phyloP scores from a whole-genome alignment of 441 rosid species.

The Gossypium gossypioides region DNA sequence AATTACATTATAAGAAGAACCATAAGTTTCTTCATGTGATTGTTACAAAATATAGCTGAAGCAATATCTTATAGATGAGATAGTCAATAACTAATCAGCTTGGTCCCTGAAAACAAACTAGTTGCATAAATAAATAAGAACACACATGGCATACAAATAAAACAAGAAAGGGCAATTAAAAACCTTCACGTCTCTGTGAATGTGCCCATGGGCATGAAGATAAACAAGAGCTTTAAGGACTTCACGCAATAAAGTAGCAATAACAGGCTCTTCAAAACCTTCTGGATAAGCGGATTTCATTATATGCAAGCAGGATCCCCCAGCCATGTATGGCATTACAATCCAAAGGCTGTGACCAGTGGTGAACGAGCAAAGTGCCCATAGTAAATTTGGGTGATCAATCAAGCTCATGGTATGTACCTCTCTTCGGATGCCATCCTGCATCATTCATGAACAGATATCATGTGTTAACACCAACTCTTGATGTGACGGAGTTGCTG shows the following conservation, averaged over 20 bases:
- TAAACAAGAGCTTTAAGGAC: slow-evolving; percentile 92
- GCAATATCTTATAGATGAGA: neutral
- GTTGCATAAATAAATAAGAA: neutral
- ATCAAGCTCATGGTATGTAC: slow-evolving; percentile 91
- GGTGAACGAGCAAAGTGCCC: slow-evolving; percentile 92
- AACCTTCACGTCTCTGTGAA: slow-evolving; percentile 98
- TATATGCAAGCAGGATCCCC: slow-evolving; percentile 95
- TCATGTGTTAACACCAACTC: neutral
- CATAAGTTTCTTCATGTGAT: neutral
- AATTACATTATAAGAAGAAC: slow-evolving; percentile 1
- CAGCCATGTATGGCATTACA: slow-evolving; percentile 99
- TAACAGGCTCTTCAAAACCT: slow-evolving; percentile 91
- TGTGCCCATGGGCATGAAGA: slow-evolving; percentile 91
- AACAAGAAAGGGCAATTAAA: slow-evolving; percentile 4
- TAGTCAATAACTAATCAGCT: neutral
- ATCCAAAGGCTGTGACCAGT: slow-evolving; percentile 86
- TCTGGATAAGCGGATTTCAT: slow-evolving; percentile 78
- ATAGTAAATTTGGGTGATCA: slow-evolving; percentile 79
- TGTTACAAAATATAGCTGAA: slow-evolving; percentile 6
- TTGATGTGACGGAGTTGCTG: neutral
- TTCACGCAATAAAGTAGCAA: slow-evolving; percentile 77
- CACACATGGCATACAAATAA: slow-evolving; percentile 3
- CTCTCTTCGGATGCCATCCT: slow-evolving; percentile 98
- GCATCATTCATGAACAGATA: slow-evolving; percentile 16
- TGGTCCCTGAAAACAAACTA: neutral